Evolutionary conservation across 176 grass and related monocot genomes (phyloP).

Genomic region (Cocos nucifera): DNA sequence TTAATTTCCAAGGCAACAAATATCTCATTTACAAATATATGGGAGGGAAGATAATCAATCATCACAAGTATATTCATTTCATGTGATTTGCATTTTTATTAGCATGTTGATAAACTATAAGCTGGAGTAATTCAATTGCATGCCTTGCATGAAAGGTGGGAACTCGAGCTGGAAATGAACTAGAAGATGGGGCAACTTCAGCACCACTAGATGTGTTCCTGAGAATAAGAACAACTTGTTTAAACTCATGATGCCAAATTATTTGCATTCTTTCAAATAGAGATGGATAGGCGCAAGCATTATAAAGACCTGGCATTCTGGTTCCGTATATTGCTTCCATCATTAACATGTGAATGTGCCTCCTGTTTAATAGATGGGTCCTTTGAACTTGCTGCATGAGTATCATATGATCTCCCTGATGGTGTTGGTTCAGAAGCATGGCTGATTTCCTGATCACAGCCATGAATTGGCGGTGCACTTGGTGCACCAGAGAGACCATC

Average conservation of each 20-base stretch:
- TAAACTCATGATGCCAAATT: conserved; percentile 15
- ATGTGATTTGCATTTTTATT: no score
- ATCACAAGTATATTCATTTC: no score
- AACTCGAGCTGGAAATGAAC: conserved; percentile 55
- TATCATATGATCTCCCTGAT: conserved; percentile 10
- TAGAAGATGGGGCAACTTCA: conserved; percentile 49
- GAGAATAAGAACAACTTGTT: conserved; percentile 14
- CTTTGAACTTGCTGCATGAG: conserved; percentile 21
- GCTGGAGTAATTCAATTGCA: conserved; percentile 7
- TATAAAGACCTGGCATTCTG: conserved; percentile 51
- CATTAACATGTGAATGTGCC: conserved; percentile 17
- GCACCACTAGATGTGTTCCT: conserved; percentile 31
- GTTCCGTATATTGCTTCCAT: conserved; percentile 27
- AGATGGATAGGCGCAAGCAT: conserved; percentile 8
- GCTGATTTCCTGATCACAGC: conserved; percentile 51
- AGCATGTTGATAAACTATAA: no score
- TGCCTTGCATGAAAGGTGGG: conserved; percentile 93
- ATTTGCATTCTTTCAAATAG: conserved; percentile 5
- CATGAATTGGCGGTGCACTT: conserved; percentile 88
- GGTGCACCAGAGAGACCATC: conserved; percentile 55
- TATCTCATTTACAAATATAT: conserved; percentile 23
- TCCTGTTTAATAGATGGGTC: conserved; percentile 32
- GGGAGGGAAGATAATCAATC: not conserved
- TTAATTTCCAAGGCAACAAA: conserved; percentile 18
- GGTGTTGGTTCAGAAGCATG: conserved; percentile 27